Evolutionary conservation across 495 filamentous ascomycete species (phyloP).

Genomic region (Apiosordaria backusii): DNA sequence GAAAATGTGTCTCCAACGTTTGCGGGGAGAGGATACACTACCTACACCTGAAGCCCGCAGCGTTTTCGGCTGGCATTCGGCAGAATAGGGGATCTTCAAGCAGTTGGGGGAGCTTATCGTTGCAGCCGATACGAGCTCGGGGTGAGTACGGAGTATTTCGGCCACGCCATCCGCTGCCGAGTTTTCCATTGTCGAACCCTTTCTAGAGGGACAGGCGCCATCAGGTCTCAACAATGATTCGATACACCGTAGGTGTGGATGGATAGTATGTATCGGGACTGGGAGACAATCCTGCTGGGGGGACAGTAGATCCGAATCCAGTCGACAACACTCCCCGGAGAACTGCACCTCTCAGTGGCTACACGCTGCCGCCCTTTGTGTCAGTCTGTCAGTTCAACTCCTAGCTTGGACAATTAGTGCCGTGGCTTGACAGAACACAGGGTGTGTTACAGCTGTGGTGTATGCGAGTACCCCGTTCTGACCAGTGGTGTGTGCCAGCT

Average conservation of each 20-base stretch:
- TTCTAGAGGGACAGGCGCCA: not conserved
- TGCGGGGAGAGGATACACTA: slow-evolving; percentile 3
- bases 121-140: not conserved
- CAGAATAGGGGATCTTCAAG: slow-evolving; percentile 1
- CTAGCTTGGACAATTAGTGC: not conserved
- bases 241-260: not conserved
- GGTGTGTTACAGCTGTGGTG: not conserved
- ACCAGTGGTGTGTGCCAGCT: not conserved
- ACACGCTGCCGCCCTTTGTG: not conserved
- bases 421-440: not conserved
- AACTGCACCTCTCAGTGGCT: not conserved
- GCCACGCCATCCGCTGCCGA: not conserved
- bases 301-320: not conserved
- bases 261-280: not conserved
- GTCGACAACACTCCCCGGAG: not conserved
- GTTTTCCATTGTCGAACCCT: not conserved
- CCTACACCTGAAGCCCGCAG: slow-evolving; percentile 6
- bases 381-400: not conserved
- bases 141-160: not conserved
- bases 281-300: too few species aligned
- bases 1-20: slow-evolving; percentile 21
- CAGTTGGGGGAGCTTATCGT: slow-evolving; percentile 11
- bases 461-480: not conserved
- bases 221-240: not conserved
- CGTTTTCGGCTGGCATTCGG: slow-evolving; percentile 1